These are phyloP conservation scores for Sporisorium graminicola DNA, from an alignment of 1,284 basidiomycete genomes.

Conservation along the genomic window DNA sequence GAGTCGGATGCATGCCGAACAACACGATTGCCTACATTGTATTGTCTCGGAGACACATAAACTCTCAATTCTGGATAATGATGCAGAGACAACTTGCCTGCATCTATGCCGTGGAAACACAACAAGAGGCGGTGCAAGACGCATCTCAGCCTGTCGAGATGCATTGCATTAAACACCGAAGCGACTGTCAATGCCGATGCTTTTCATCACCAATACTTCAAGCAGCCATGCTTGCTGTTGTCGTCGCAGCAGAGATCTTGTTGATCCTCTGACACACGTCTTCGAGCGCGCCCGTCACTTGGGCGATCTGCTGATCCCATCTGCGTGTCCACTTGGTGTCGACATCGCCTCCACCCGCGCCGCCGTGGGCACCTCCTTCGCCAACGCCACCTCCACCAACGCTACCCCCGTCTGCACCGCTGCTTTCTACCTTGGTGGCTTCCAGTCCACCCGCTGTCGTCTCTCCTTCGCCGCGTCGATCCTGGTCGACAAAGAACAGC, in stretches of 20 bases:
- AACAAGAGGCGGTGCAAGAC: no score
- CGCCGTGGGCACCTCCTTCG: conserved; percentile 14
- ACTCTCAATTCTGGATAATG: no score
- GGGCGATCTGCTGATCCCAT: conserved; percentile 56
- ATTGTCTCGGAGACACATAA: no score
- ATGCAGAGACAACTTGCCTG: no score
- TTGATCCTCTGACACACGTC: conserved; percentile 53
- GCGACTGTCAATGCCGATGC: background rate
- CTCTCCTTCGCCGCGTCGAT: conserved; percentile 37
- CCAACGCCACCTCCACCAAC: conserved; percentile 10
- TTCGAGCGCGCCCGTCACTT: conserved; percentile 48
- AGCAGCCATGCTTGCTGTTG: conserved; percentile 4
- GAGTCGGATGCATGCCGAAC: background rate
- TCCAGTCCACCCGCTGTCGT: conserved; percentile 48
- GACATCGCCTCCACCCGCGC: conserved; percentile 19
- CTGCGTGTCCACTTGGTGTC: conserved; percentile 47
- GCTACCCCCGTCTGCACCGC: conserved; percentile 13
- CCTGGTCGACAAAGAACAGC: conserved; percentile 85
- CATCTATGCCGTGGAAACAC: background rate
- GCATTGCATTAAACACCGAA: background rate
- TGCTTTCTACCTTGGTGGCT: conserved; percentile 25
- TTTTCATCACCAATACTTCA: background rate
- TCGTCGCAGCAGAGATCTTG: conserved; percentile 22
- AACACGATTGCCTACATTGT: background rate
- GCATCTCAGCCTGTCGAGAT: background rate